Evolutionary conservation across 768 basidiomycete genomes (phyloP).

Genomic region (Amanita pseudoporphyria): DNA sequence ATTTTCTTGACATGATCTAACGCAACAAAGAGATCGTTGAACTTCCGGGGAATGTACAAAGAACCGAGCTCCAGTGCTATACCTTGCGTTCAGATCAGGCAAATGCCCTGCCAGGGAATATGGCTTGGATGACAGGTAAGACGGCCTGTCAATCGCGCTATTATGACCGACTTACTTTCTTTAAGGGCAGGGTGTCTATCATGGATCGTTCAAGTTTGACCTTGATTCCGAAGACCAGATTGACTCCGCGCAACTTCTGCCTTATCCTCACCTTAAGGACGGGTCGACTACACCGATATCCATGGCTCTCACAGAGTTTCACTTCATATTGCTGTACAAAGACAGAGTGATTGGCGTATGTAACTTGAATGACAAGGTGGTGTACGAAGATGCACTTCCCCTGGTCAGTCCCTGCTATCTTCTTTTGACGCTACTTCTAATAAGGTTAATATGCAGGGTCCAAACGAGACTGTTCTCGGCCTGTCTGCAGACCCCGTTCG

Average conservation of each 20-base stretch:
- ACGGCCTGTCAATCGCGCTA: neutral
- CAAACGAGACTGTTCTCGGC: conserved; percentile 62
- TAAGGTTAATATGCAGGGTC: conserved; percentile 42
- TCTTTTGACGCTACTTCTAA: neutral
- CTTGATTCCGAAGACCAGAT: conserved; percentile 64
- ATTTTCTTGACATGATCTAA: conserved; percentile 11
- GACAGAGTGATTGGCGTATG: conserved; percentile 74
- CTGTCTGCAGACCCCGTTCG: conserved; percentile 79
- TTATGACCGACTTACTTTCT: conserved; percentile 4
- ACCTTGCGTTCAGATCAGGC: conserved; percentile 63
- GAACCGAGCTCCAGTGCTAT: conserved; percentile 78
- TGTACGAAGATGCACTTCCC: conserved; percentile 78
- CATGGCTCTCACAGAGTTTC: conserved; percentile 83
- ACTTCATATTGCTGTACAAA: conserved; percentile 78
- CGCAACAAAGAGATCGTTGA: conserved; percentile 71
- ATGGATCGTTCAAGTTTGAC: conserved; percentile 68
- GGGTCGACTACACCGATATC: conserved; percentile 45
- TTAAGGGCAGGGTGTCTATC: conserved; percentile 83
- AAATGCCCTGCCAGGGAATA: conserved; percentile 54
- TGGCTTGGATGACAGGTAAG: conserved; percentile 92
- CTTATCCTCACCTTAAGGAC: conserved; percentile 48
- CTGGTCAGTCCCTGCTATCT: conserved; percentile 41
- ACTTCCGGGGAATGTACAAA: conserved; percentile 66
- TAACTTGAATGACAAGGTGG: conserved; percentile 66
- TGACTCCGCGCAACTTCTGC: conserved; percentile 68